These are phyloP conservation scores for Rheum nobile DNA, from an alignment of 148 eudicot species.

Conservation along the genomic window DNA sequence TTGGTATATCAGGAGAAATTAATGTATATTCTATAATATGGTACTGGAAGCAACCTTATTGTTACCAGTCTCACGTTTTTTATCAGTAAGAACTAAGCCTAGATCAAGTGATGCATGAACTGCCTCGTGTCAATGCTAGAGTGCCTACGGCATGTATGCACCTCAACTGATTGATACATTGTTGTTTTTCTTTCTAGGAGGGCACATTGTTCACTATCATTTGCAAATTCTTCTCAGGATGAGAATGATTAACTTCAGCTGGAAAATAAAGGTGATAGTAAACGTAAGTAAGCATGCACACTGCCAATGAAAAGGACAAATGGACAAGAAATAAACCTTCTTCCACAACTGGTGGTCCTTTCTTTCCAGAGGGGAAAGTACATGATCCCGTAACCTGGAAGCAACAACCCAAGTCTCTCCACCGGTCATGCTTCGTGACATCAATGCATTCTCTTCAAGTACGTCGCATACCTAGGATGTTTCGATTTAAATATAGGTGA, in stretches of 20 bases:
- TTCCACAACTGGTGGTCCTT: slow-evolving; percentile 65
- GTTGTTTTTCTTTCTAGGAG: background rate
- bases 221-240: background rate
- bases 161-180: background rate
- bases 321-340: slow-evolving; percentile 37
- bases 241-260: background rate
- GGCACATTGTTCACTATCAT: background rate
- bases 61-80: background rate
- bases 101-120: background rate
- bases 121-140: background rate
- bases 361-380: slow-evolving; percentile 81
- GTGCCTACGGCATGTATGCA: background rate
- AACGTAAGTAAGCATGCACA: background rate
- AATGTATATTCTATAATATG: background rate
- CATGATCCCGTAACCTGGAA: slow-evolving; percentile 92
- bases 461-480: slow-evolving; percentile 60
- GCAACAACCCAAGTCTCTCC: slow-evolving; percentile 89
- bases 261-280: background rate
- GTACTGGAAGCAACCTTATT: background rate
- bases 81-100: background rate
- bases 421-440: slow-evolving; percentile 37
- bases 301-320: background rate
- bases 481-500: background rate
- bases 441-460: slow-evolving; percentile 81
- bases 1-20: background rate